A percentile compares a stretch with the other conserved stretches of the same genome.
Evolutionary conservation across 805 yeast species (phyloP).

Genomic region (Blastobotrys attinorum): DNA sequence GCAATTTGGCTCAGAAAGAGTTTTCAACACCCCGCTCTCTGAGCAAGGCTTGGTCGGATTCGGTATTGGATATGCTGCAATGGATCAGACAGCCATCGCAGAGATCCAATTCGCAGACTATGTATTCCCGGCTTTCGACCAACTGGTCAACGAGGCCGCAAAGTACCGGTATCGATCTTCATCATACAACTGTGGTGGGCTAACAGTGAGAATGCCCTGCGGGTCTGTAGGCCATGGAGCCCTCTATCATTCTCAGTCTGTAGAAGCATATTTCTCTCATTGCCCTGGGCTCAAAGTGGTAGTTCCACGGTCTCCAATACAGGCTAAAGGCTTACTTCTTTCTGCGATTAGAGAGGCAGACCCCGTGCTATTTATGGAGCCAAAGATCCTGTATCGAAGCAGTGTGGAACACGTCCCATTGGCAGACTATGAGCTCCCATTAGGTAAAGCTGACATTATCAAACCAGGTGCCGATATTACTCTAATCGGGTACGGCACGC

Average conservation of each 20-base stretch:
- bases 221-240: conserved; percentile 98
- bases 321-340: conserved; percentile 81
- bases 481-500: conserved; percentile 77
- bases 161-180: conserved; percentile 93
- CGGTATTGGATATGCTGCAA: conserved; percentile 81
- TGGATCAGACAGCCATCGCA: conserved; percentile 83
- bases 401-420: conserved; percentile 76
- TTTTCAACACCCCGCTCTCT: conserved; percentile 86
- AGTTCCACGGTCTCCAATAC: conserved; percentile 85
- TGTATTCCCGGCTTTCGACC: conserved; percentile 96
- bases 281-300: conserved; percentile 90
- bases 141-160: conserved; percentile 91
- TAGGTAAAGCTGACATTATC: conserved; percentile 84
- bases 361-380: conserved; percentile 90
- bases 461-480: conserved; percentile 76
- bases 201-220: conserved; percentile 92
- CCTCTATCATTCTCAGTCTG: conserved; percentile 93
- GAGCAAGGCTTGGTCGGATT: conserved; percentile 93
- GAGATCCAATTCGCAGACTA: conserved; percentile 95
- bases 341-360: conserved; percentile 91
- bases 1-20: conserved; percentile 79
- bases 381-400: conserved; percentile 82
- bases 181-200: conserved; percentile 82
- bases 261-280: conserved; percentile 88
- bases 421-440: conserved; percentile 75